Evolutionary conservation across 495 filamentous ascomycete species (phyloP), one percentile per base, ranked within the genome.

Genomic region (Penicillium maclennaniae): DNA sequence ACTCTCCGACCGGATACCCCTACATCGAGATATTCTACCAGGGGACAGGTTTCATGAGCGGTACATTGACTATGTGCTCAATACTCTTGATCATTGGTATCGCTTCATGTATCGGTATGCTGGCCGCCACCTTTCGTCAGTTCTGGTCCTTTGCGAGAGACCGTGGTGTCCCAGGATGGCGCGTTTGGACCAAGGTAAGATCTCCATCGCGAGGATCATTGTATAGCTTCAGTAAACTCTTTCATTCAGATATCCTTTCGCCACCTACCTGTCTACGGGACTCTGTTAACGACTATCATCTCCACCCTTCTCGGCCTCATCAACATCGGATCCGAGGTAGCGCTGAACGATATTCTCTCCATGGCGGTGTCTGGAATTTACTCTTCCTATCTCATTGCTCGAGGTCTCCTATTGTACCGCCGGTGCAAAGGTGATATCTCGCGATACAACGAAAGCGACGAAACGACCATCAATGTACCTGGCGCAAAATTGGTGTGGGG

Each of bases 131-230:
- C 2, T 80, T 76, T 14, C 72, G 83, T 7, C 73, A 78, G 49
- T 60, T 69, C 6, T 85, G 79, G 77, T 73, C 82, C 1, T 85
- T 86, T 58, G 77, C 83, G 3, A 60, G 81, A 27, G 83, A 87
- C 51, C 58, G 70, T 15, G 83, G 78, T 16, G 61, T 85, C 0
- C 83, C 83, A 0, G 80, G 79, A 37, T 77, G 74, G 47, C 49
- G 47, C 12, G 68, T 70, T 39, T 75, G 82, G 45, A 67, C 61
- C 36, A 63, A 72, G 37, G 77, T 75, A 41, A 20, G 49, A 38
- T 37, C 6, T 9, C 15, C 38, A 25, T 17, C 21, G 12, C 36
- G 6, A 31, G 1, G 10, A 7, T 31, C 10, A 7, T 3, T 23
- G n/a, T 7, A 7, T 31, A 15, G 39, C 12, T n/a, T 19, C 19